Evolutionary conservation across 2,329 filamentous ascomycete genomes (phyloP), one percentile per base, ranked within the genome.

Genomic region (Metarhizium anisopliae): DNA sequence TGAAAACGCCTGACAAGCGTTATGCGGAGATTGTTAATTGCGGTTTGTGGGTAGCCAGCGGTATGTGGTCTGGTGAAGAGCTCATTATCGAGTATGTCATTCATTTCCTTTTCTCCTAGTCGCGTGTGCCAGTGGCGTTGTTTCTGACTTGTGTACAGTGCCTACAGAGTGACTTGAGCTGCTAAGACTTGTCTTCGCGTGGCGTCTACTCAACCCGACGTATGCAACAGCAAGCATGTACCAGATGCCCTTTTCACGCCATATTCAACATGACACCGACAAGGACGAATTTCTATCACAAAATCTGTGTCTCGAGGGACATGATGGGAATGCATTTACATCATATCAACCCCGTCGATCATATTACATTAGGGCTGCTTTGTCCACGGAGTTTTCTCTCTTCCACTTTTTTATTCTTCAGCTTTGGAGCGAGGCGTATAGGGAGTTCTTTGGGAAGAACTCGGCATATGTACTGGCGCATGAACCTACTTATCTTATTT

Each of bases 1-100:
- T 79, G 68, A 76, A 78, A 63, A 78, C 77, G 25, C 68, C 74
- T 3, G 77, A 79, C 64, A 72, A 75, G 62, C 70, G 77, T 35
- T 79, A 79, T 60, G 69, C 69, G 51, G 74, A 77, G 55, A 72
- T 72, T 56, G 70, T 79, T 29, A 79, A 79, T 63, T 77, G 73
- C 62, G 76, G 74, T 5, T 67, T 78, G 53, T 78, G 76, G 76
- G 70, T 78, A 50, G 76, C 75, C 6, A 77, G 74, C 62, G 76
- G 75, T 51, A 74, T 76, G 63, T 75, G 74, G 67, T 73, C 70
- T 55, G 72, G 67, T 54, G 68, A 73, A 25, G 73, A 77, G 61
- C 66, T 77, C 55, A 69, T 77, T 49, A 75, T 76, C 54, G 75
- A 77, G 74, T 77, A 63, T 66, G 71, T 67, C 30, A 5, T 47